Evolutionary conservation across 2,329 filamentous ascomycete genomes (phyloP).

Genomic region (Trichoderma cornu-damae): DNA sequence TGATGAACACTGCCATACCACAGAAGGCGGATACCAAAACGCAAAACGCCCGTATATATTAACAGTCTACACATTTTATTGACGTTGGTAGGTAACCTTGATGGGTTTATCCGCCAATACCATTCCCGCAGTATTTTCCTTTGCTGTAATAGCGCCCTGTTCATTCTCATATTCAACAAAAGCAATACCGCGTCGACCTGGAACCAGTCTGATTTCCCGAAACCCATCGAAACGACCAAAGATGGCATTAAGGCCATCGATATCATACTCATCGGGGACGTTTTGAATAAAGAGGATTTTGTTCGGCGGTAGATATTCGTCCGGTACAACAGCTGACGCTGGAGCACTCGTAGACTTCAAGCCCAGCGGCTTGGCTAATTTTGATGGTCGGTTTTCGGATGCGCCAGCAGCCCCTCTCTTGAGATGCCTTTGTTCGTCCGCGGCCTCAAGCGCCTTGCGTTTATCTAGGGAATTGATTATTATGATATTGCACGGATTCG

Average conservation of each 20-base stretch:
- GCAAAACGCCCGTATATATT: slow-evolving; percentile 5
- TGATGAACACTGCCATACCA: not conserved
- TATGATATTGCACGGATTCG: not conserved
- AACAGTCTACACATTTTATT: slow-evolving; percentile 44
- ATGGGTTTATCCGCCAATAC: slow-evolving; percentile 70
- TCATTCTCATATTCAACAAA: slow-evolving; percentile 97
- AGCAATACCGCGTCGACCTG: slow-evolving; percentile 79
- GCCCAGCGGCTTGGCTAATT: slow-evolving; percentile 56
- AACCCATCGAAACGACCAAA: slow-evolving; percentile 92
- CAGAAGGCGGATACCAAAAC: not conserved
- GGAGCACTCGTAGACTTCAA: slow-evolving; percentile 70
- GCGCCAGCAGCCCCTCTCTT: slow-evolving; percentile 54
- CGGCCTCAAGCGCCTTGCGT: slow-evolving; percentile 77
- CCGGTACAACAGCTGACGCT: slow-evolving; percentile 72
- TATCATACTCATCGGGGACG: slow-evolving; percentile 78
- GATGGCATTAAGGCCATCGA: slow-evolving; percentile 71
- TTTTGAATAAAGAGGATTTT: slow-evolving; percentile 95
- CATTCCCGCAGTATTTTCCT: slow-evolving; percentile 88
- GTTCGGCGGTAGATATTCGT: slow-evolving; percentile 96
- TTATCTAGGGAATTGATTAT: slow-evolving; percentile 44
- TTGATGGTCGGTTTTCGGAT: slow-evolving; percentile 54
- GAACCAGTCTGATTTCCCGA: slow-evolving; percentile 84
- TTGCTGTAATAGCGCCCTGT: slow-evolving; percentile 82
- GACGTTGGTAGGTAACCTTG: slow-evolving; percentile 94
- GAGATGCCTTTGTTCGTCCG: slow-evolving; percentile 70